Evolutionary conservation across 805 yeast genomes (phyloP).

Genomic region (Kodamaea jinghongensis): DNA sequence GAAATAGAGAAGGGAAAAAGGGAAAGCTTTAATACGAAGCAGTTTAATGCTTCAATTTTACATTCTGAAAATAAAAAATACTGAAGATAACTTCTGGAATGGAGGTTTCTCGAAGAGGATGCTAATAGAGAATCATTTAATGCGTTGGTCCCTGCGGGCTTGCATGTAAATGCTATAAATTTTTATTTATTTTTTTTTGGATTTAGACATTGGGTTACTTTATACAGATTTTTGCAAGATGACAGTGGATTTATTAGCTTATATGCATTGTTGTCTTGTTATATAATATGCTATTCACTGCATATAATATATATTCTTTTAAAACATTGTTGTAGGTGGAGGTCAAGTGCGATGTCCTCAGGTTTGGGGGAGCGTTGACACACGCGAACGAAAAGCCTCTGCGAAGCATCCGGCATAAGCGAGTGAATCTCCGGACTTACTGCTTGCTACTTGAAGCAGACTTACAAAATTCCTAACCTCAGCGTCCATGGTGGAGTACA

Average conservation of each 20-base stretch:
- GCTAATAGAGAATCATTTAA: conserved; percentile 6
- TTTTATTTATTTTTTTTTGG: conserved; percentile 24
- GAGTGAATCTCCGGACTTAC: too few relatives aligned
- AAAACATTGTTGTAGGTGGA: not conserved
- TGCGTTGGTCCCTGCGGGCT: not conserved
- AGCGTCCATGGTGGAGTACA: too few relatives aligned
- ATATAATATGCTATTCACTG: conserved; percentile 11
- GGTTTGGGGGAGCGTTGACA: too few relatives aligned
- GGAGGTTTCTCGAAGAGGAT: conserved; percentile 9
- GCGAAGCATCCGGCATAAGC: too few relatives aligned
- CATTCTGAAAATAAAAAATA: conserved; percentile 9
- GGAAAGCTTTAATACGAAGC: conserved; percentile 7
- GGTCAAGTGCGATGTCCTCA: too few relatives aligned
- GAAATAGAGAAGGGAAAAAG: conserved; percentile 6
- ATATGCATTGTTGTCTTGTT: conserved; percentile 5
- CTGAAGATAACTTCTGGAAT: conserved; percentile 10
- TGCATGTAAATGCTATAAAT: conserved; percentile 6
- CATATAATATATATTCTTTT: not conserved
- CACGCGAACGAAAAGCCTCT: too few relatives aligned
- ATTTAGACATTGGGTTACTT: conserved; percentile 43
- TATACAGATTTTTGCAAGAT: conserved; percentile 21
- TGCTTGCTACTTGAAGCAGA: too few relatives aligned
- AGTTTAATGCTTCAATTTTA: not conserved
- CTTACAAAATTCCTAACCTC: too few relatives aligned
- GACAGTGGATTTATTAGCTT: conserved; percentile 7